Conservation (phyloP, 2,329 filamentous ascomycete species). For the Fusarium metavorans region DNA sequence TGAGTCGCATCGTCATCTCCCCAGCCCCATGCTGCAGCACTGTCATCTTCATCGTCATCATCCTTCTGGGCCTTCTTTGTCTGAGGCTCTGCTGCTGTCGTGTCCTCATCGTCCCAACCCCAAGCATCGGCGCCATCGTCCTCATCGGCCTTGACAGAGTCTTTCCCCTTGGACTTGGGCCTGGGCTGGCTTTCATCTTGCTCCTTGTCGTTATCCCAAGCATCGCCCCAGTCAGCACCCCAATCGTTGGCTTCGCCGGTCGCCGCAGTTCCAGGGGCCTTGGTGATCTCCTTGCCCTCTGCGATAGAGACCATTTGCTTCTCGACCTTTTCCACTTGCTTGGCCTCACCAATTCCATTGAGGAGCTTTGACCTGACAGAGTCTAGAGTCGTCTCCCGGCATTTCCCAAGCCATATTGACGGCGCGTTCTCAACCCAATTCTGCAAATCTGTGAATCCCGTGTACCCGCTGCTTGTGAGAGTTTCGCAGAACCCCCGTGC, state of each 20-base stretch:
- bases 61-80: conserved; percentile 20
- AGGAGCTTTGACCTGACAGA: conserved; percentile 77
- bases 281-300: conserved; percentile 73
- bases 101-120: conserved; percentile 81
- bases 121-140: conserved; percentile 75
- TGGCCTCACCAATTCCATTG: conserved; percentile 73
- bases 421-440: conserved; percentile 87
- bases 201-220: conserved; percentile 80
- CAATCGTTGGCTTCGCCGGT: conserved; percentile 71
- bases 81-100: conserved; percentile 43
- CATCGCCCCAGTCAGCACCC: conserved; percentile 81
- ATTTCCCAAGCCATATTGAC: conserved; percentile 86
- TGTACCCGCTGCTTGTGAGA: conserved; percentile 73
- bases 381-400: conserved; percentile 83
- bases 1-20: conserved; percentile 71
- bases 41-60: conserved; percentile 59
- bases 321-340: conserved; percentile 84
- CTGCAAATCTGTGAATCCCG: conserved; percentile 70
- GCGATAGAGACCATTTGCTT: conserved; percentile 79
- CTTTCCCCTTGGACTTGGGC: conserved; percentile 28
- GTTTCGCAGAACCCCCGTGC: conserved; percentile 73
- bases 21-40: conserved; percentile 85
- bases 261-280: conserved; percentile 61
- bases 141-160: conserved; percentile 42
- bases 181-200: conserved; percentile 46